Evolutionary conservation across 768 basidiomycete species (phyloP).

Genomic region (Auricularia sp.): DNA sequence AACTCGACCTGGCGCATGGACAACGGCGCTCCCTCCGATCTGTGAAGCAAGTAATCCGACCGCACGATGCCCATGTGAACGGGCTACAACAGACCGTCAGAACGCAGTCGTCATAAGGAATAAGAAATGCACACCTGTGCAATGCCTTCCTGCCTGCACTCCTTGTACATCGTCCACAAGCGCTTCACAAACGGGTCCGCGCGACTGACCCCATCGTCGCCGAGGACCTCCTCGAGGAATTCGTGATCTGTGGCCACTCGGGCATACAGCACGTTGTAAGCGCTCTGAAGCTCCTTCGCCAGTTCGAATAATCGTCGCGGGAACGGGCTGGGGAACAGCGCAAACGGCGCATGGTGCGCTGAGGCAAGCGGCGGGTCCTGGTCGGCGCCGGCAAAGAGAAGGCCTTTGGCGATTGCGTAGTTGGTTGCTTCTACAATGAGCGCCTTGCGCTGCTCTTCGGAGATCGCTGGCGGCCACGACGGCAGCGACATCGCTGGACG

Average conservation of each 20-base stretch:
- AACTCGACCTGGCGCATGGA: conserved; percentile 94
- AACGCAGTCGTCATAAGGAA: neutral
- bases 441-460: conserved; percentile 44
- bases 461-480: conserved; percentile 65
- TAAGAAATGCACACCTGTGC: conserved; percentile 35
- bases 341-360: conserved; percentile 85
- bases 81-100: conserved; percentile 34
- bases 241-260: conserved; percentile 66
- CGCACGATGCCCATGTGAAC: conserved; percentile 85
- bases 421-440: conserved; percentile 63
- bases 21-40: conserved; percentile 22
- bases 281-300: conserved; percentile 56
- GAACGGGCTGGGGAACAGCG: conserved; percentile 81
- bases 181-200: conserved; percentile 82
- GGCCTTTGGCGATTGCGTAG: conserved; percentile 75
- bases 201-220: conserved; percentile 62
- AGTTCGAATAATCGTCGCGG: conserved; percentile 60
- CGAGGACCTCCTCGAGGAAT: conserved; percentile 82
- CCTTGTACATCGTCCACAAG: conserved; percentile 82
- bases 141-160: conserved; percentile 53
- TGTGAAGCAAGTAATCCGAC: conserved; percentile 88
- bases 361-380: conserved; percentile 39
- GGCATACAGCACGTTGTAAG: conserved; percentile 81
- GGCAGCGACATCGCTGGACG: conserved; percentile 3
- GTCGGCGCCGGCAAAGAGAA: conserved; percentile 45